Conservation (phyloP, 1,284 basidiomycete species). For the Polyporus tsugae region DNA sequence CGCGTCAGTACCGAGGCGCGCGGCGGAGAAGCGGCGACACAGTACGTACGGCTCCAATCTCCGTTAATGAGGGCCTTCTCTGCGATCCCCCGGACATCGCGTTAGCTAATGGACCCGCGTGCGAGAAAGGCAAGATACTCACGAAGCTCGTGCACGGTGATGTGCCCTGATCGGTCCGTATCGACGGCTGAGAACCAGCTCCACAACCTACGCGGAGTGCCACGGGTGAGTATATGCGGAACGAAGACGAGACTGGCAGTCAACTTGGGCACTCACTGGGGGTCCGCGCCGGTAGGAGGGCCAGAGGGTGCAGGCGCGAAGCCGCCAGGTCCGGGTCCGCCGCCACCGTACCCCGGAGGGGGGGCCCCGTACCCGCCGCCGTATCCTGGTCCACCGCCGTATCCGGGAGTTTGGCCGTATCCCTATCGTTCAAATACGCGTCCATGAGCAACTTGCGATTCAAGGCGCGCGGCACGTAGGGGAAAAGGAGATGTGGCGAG, state of each 20-base stretch:
- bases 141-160: constrained; percentile 74
- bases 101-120: background rate
- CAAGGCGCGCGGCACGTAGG: background rate
- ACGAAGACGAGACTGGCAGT: background rate
- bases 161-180: constrained; percentile 70
- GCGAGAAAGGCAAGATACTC: constrained; percentile 39
- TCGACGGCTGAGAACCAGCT: constrained; percentile 79
- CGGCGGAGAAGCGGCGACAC: background rate
- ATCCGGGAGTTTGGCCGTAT: constrained; percentile 38
- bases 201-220: constrained; percentile 61
- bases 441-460: background rate
- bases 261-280: constrained; percentile 57
- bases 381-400: constrained; percentile 44
- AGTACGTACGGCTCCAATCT: constrained; percentile 72
- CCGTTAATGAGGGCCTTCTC: constrained; percentile 81
- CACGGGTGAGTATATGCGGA: background rate
- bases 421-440: constrained; percentile 5
- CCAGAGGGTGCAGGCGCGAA: constrained; percentile 52
- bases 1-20: constrained; percentile 1
- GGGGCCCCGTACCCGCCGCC: constrained; percentile 42
- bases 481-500: background rate
- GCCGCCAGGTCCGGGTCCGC: constrained; percentile 45
- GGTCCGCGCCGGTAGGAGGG: constrained; percentile 74
- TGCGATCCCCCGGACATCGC: constrained; percentile 26
- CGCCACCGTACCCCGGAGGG: constrained; percentile 39